Evolutionary conservation across 768 basidiomycete genomes (phyloP).

Genomic region (Rhizopogon vulgaris): DNA sequence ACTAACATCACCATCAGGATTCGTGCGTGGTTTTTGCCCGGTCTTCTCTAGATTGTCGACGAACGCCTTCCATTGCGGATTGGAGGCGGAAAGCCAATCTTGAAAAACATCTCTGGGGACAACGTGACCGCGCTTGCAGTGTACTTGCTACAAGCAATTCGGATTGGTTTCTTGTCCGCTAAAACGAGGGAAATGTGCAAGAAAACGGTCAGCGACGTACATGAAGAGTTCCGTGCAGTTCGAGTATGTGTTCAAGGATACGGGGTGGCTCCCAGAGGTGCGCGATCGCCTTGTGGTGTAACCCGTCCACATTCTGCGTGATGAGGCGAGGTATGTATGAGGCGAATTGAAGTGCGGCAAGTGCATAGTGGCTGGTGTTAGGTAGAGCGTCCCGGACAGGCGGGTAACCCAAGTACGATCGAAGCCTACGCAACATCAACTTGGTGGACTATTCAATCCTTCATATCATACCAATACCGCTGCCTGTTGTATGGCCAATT

Average conservation of each 20-base stretch:
- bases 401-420: slow-evolving; percentile 81
- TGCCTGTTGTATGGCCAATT: slow-evolving; percentile 40
- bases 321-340: slow-evolving; percentile 57
- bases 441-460: not conserved
- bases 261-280: slow-evolving; percentile 35
- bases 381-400: slow-evolving; percentile 78
- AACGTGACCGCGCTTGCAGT: slow-evolving; percentile 70
- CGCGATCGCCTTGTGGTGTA: slow-evolving; percentile 75
- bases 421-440: slow-evolving; percentile 35
- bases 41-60: slow-evolving; percentile 56
- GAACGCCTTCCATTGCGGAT: slow-evolving; percentile 75
- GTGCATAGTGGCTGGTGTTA: slow-evolving; percentile 83
- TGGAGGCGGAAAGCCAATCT: slow-evolving; percentile 58
- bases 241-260: slow-evolving; percentile 48
- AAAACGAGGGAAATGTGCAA: not conserved
- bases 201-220: slow-evolving; percentile 32
- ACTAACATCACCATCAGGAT: slow-evolving; percentile 89
- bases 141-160: slow-evolving; percentile 51
- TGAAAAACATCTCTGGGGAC: slow-evolving; percentile 68
- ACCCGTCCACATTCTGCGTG: slow-evolving; percentile 92
- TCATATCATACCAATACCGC: slow-evolving; percentile 64
- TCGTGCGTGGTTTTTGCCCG: slow-evolving; percentile 63
- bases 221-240: slow-evolving; percentile 86
- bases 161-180: slow-evolving; percentile 9
- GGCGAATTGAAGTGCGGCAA: slow-evolving; percentile 76